These are phyloP conservation scores for Ceratocystis diversiconidia DNA, from an alignment of 2,329 filamentous ascomycete species.

Conservation along the genomic window DNA sequence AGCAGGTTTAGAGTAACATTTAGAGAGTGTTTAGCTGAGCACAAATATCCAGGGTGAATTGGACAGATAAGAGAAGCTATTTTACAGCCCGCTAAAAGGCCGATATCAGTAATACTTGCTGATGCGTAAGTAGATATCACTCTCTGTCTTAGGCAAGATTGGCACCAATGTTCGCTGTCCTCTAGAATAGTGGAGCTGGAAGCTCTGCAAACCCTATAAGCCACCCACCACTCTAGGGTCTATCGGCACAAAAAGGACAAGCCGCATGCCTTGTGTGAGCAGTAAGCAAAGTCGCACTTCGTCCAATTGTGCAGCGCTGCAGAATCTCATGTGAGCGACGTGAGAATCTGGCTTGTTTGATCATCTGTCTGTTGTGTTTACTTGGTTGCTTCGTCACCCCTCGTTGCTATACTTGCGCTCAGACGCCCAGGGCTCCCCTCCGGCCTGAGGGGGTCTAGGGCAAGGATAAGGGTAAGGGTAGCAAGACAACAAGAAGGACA, in stretches of 20 bases:
- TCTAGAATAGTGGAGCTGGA: neutral
- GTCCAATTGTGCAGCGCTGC: neutral
- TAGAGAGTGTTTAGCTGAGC: no score
- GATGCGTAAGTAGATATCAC: neutral
- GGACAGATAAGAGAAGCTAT: no score
- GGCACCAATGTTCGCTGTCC: neutral
- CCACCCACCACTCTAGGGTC: neutral
- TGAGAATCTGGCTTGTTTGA: slow-evolving; percentile 1
- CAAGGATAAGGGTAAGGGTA: neutral
- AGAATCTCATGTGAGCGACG: neutral
- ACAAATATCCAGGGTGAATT: no score
- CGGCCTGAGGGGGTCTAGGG: neutral
- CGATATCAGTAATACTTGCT: no score
- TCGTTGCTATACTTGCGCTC: neutral
- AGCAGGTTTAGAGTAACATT: no score
- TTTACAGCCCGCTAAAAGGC: no score
- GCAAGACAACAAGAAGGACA: neutral
- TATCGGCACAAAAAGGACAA: neutral
- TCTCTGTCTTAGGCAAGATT: neutral
- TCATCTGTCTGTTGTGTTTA: neutral
- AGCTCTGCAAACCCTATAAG: neutral
- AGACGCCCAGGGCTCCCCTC: neutral
- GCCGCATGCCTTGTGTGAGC: neutral
- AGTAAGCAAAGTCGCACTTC: neutral
- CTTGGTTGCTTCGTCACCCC: neutral